Percentiles rank a stretch among this genome's conserved stretches.
Conservation (phyloP, 2,329 filamentous ascomycete species). For the Aspergillus luchuensis region DNA sequence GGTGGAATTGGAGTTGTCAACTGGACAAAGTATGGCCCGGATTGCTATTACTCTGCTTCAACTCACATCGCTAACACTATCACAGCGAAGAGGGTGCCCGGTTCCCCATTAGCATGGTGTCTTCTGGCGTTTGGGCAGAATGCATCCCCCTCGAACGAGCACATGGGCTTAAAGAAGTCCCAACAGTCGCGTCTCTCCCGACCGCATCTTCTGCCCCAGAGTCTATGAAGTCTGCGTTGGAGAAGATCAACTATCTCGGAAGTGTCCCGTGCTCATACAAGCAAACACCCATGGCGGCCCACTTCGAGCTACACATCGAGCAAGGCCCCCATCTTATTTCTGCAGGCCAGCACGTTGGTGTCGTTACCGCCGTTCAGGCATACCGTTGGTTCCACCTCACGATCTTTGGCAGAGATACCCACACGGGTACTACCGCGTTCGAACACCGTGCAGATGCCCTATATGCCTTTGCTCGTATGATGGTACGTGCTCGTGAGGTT, state of each 20-base stretch:
- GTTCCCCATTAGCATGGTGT: conserved; percentile 73
- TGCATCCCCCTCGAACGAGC: conserved; percentile 64
- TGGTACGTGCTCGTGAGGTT: conserved; percentile 64
- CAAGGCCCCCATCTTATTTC: conserved; percentile 76
- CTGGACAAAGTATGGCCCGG: conserved; percentile 36
- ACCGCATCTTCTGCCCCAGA: conserved; percentile 56
- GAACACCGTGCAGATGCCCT: conserved; percentile 67
- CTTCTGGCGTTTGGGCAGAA: conserved; percentile 77
- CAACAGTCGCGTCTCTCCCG: conserved; percentile 45
- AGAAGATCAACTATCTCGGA: conserved; percentile 72
- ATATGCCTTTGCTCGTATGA: conserved; percentile 67
- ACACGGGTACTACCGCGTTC: conserved; percentile 75
- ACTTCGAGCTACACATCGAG: conserved; percentile 85
- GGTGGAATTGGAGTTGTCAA: conserved; percentile 75
- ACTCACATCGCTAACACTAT: conserved; percentile 16
- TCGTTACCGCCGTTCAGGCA: conserved; percentile 72
- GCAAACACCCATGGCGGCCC: conserved; percentile 68
- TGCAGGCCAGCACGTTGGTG: conserved; percentile 63
- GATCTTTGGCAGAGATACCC: conserved; percentile 67
- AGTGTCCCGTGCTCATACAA: conserved; percentile 57
- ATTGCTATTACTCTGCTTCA: background rate
- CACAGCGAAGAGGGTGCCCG: conserved; percentile 75
- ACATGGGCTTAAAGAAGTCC: conserved; percentile 64
- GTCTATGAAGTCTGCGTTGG: conserved; percentile 68
- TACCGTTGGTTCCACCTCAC: conserved; percentile 73